Evolutionary conservation across 73 alveolate species (phyloP), one percentile per base, ranked within the genome.

Genomic region (Paramecium sonneborni): DNA sequence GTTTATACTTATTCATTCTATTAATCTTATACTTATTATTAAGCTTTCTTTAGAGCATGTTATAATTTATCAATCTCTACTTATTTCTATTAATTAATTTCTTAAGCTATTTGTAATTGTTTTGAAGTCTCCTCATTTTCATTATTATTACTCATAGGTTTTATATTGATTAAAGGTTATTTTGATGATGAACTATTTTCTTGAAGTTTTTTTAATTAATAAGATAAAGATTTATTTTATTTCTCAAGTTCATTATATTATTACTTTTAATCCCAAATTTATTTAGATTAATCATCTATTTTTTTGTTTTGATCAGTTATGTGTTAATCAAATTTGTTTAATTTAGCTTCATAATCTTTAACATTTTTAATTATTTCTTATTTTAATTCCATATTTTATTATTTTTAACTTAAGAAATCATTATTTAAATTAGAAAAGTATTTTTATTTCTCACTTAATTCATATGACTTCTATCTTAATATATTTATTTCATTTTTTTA

Each of bases 371-470:
- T 30, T 62, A 62, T 1, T 26, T 62, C 39, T 62, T 62, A 26
- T 62, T 62, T 62, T 32, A 62, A 62, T 10, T 62, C 84, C 44
- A 30, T 14, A 62, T 26, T 30, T 62, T 12, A 32, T 62, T 62
- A 12, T 62, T 62, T 62, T 12, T 10, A 24, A n/a, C 12, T 32
- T 9, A 26, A 23, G 0, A 62, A 62, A 26, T 62, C 84, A 26
- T 26, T 30, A 12, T 62, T 30, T 26, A 62, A 62, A 62, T 62
- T 62, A 0, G 44, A 0, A 62, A 14, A 62, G 9, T 30, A 26
- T 62, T 62, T 26, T 15, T 62, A 62, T 62, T 24, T 62, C 84
- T 62, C 84, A 62, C 84, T 62, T 26, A 62, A 62, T 62, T 62
- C 84, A 30, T 62, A 62, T 1, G 24, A 21, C 20, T 62, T 62